Conservation (phyloP, 208 protist species). For the Angomonas deanei region DNA sequence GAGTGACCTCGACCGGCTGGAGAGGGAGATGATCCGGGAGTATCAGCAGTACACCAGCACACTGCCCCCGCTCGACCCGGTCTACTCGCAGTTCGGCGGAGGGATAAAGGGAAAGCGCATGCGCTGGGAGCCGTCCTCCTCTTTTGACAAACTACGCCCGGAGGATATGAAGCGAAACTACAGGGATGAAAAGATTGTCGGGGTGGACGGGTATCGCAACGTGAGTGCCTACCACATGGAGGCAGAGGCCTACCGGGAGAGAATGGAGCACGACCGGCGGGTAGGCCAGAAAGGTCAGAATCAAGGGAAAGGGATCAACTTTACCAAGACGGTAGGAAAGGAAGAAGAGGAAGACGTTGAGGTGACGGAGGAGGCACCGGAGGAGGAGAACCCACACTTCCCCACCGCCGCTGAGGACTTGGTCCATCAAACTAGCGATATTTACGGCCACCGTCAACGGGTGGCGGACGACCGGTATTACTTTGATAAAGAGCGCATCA, state of each 20-base stretch:
- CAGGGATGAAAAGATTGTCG: slow-evolving; percentile 13
- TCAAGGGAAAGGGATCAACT: slow-evolving; percentile 12
- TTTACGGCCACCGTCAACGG: background rate
- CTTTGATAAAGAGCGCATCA: slow-evolving; percentile 10
- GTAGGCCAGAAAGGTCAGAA: too few species aligned
- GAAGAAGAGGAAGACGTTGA: background rate
- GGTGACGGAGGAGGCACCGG: slow-evolving; percentile 8
- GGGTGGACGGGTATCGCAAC: slow-evolving; percentile 26
- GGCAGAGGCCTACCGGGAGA: slow-evolving; percentile 49
- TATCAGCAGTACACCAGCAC: slow-evolving; percentile 44
- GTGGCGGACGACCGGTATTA: background rate
- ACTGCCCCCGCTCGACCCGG: slow-evolving; percentile 40
- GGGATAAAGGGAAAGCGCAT: slow-evolving; percentile 28
- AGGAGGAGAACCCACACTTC: slow-evolving; percentile 64
- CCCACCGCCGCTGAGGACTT: slow-evolving; percentile 11
- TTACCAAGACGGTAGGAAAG: slow-evolving; percentile 9
- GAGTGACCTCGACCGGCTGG: slow-evolving; percentile 69
- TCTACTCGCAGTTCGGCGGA: slow-evolving; percentile 47
- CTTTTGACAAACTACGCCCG: slow-evolving; percentile 31
- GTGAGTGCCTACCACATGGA: slow-evolving; percentile 44
- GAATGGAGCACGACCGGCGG: slow-evolving; percentile 11
- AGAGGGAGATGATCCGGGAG: slow-evolving; percentile 71
- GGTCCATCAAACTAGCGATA: background rate
- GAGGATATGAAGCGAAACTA: slow-evolving; percentile 11
- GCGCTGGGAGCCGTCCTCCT: slow-evolving; percentile 54